These are phyloP conservation scores for Ogataea haglerorum DNA, from an alignment of 805 yeast species.

Conservation along the genomic window DNA sequence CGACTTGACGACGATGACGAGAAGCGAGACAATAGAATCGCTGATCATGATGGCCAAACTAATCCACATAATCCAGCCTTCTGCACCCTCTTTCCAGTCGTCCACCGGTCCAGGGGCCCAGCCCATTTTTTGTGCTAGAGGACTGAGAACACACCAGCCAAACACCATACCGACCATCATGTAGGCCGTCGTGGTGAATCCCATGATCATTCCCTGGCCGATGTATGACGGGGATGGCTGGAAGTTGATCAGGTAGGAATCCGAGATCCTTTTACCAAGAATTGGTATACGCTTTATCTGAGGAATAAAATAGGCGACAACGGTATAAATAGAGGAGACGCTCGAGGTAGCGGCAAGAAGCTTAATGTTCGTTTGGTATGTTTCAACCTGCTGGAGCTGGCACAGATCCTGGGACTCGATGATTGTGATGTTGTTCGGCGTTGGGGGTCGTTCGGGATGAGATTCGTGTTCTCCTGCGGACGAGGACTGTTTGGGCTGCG, in stretches of 20 bases:
- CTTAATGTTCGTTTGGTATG: conserved; percentile 56
- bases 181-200: conserved; percentile 81
- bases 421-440: conserved; percentile 26
- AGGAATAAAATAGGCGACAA: conserved; percentile 72
- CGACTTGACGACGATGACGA: conserved; percentile 54
- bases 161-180: conserved; percentile 86
- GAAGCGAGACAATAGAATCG: conserved; percentile 80
- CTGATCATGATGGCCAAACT: conserved; percentile 91
- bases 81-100: conserved; percentile 92
- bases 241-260: conserved; percentile 72
- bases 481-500: neutral
- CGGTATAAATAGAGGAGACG: conserved; percentile 69
- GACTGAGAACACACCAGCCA: conserved; percentile 94
- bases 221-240: conserved; percentile 97
- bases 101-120: conserved; percentile 92
- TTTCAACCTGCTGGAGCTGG: conserved; percentile 24
- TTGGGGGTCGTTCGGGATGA: neutral
- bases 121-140: conserved; percentile 59
- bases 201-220: conserved; percentile 98
- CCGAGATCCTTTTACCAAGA: conserved; percentile 64
- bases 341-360: conserved; percentile 58
- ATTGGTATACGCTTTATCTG: conserved; percentile 64
- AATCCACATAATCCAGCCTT: conserved; percentile 97
- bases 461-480: neutral
- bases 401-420: conserved; percentile 35